These are phyloP conservation scores for Aspergillus olivimuriae DNA, from an alignment of 495 filamentous ascomycete genomes.

Conservation along the genomic window DNA sequence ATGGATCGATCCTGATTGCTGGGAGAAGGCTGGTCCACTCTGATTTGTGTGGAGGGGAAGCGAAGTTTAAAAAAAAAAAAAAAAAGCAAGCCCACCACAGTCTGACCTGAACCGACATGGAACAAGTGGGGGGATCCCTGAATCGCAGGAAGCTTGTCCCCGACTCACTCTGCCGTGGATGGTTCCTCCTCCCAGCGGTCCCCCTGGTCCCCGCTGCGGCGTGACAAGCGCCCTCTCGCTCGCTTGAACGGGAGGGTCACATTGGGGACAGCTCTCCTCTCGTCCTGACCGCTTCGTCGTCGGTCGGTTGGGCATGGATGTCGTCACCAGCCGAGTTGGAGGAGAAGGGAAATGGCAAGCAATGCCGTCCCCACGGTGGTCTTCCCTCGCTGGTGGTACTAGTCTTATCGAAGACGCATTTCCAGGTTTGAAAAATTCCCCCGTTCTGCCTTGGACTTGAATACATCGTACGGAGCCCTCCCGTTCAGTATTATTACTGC, in stretches of 20 bases:
- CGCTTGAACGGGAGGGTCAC: too few species aligned
- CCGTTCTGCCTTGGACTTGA: too few species aligned
- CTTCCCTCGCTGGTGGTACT: too few species aligned
- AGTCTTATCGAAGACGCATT: too few species aligned
- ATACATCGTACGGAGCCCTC: too few species aligned
- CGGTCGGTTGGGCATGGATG: slow-evolving; percentile 4
- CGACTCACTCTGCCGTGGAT: slow-evolving; percentile 5
- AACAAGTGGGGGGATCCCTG: slow-evolving; percentile 18
- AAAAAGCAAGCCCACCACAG: slow-evolving; percentile 1
- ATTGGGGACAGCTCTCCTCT: not conserved
- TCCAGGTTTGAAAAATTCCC: too few species aligned
- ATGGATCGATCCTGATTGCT: slow-evolving; percentile 14
- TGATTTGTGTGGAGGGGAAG: not conserved
- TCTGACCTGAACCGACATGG: not conserved
- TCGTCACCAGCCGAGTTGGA: slow-evolving; percentile 3
- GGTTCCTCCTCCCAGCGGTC: not conserved
- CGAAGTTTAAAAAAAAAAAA: slow-evolving; percentile 1
- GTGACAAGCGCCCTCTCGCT: too few species aligned
- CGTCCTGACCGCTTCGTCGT: slow-evolving; percentile 4
- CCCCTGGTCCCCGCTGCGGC: slow-evolving; percentile 1
- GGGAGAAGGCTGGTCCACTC: not conserved
- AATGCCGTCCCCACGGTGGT: too few species aligned
- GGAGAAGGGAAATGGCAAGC: too few species aligned
- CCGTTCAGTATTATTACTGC: too few species aligned
- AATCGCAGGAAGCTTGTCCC: slow-evolving; percentile 21